Percentiles rank a stretch among this genome's conserved stretches.
Conservation (phyloP, 2,329 filamentous ascomycete genomes). For the Nakataea oryzae region DNA sequence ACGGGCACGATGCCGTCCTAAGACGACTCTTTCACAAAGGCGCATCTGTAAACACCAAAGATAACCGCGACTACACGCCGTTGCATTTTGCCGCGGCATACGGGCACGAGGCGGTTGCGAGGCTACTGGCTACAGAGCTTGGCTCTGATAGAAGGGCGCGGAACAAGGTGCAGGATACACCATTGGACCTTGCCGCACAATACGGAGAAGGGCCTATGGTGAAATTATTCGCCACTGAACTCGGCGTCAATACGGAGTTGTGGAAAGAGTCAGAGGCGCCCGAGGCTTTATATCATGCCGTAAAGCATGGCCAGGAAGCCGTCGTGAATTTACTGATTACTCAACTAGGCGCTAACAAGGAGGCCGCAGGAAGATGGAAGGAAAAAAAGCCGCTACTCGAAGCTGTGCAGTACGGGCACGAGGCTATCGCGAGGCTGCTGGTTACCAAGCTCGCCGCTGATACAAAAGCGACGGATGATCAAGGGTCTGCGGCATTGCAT, state of each 20-base stretch:
- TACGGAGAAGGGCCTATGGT: no score
- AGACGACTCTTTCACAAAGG: not conserved
- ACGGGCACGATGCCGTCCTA: not conserved
- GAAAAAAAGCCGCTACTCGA: not conserved
- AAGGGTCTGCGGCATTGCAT: not conserved
- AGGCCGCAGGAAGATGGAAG: no score
- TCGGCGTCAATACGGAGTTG: no score
- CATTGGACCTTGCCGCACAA: no score
- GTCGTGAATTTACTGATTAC: not conserved
- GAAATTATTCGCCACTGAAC: no score
- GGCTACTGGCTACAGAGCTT: not conserved
- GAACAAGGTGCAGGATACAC: no score
- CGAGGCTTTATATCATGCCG: not conserved
- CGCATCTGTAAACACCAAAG: no score
- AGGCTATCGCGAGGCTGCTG: not conserved
- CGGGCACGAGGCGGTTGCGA: not conserved
- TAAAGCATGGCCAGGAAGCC: not conserved
- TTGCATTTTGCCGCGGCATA: not conserved
- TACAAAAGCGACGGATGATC: not conserved
- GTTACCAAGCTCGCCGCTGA: no score
- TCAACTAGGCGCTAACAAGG: not conserved
- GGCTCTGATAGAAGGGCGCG: no score
- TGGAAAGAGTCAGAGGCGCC: no score
- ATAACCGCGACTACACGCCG: not conserved
- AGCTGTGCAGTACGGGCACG: not conserved